Conservation (phyloP, 495 filamentous ascomycete genomes). For the Neurospora sp. region DNA sequence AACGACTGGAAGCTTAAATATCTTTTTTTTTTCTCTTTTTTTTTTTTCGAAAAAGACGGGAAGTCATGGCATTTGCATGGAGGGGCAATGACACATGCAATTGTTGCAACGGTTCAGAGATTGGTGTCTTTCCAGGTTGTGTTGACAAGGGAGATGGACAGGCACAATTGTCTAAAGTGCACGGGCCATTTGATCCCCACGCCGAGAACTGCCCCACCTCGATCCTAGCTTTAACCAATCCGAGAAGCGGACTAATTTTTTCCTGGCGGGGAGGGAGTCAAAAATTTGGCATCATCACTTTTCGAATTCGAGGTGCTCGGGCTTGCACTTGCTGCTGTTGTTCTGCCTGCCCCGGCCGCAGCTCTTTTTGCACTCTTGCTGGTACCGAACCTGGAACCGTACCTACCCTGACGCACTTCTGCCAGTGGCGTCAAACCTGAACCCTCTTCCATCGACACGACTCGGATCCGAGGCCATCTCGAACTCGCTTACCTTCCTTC, state of each 20-base stretch:
- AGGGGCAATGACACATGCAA: background rate
- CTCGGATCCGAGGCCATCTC: background rate
- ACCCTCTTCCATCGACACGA: background rate
- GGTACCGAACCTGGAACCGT: background rate
- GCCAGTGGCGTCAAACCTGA: constrained; percentile 7
- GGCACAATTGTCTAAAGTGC: background rate
- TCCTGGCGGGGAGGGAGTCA: constrained; percentile 19
- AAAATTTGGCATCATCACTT: constrained; percentile 22
- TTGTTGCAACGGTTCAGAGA: background rate
- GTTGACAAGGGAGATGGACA: background rate
- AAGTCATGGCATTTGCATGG: background rate
- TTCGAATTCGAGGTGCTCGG: background rate
- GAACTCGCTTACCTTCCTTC: background rate
- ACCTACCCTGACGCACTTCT: background rate
- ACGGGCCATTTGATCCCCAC: background rate
- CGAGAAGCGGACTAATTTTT: constrained; percentile 9
- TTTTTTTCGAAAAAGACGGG: background rate
- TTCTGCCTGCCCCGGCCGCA: background rate
- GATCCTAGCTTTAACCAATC: constrained; percentile 12
- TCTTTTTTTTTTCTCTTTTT: too few relatives aligned
- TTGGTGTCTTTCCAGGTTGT: background rate
- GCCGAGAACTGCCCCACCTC: background rate
- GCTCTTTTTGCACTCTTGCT: background rate
- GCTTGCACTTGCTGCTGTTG: background rate
- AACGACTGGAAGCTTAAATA: too few relatives aligned